Conservation (phyloP, 1,284 basidiomycete genomes). For the Apiotrichum siamense region DNA sequence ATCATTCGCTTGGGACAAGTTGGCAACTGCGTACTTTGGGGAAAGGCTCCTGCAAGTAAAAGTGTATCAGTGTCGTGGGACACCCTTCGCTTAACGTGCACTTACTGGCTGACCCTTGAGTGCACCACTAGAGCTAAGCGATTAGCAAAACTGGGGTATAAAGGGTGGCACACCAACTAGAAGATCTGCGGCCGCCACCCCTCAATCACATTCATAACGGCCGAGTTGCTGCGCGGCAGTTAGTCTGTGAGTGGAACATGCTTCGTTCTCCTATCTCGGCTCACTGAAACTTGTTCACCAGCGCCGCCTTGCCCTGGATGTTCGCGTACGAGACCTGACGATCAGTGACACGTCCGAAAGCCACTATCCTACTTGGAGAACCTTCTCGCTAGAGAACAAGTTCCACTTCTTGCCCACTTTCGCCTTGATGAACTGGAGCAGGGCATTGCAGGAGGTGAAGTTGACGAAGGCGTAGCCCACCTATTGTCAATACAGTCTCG, state of each 20-base stretch:
- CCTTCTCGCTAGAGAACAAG: slow-evolving; percentile 46
- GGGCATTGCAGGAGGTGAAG: slow-evolving; percentile 33
- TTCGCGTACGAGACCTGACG: slow-evolving; percentile 44
- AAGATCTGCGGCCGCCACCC: slow-evolving; percentile 46
- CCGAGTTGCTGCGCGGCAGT: slow-evolving; percentile 45
- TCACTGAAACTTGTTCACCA: slow-evolving; percentile 46
- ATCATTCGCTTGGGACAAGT: no score
- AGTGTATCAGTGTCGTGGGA: no score
- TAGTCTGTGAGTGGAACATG: no score
- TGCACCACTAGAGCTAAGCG: slow-evolving; percentile 29
- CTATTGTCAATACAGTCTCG: slow-evolving; percentile 12
- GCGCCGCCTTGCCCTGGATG: slow-evolving; percentile 43
- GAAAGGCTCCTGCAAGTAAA: slow-evolving; percentile 13
- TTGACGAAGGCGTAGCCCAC: slow-evolving; percentile 47
- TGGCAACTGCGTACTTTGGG: neutral
- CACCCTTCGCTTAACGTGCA: neutral
- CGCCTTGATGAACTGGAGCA: slow-evolving; percentile 36
- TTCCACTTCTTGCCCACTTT: slow-evolving; percentile 45
- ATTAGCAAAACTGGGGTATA: neutral
- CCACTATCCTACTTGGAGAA: slow-evolving; percentile 36
- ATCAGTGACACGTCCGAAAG: neutral
- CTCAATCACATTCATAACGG: slow-evolving; percentile 42
- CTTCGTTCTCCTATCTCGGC: no score
- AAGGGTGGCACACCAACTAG: slow-evolving; percentile 23
- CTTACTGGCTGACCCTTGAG: slow-evolving; percentile 28